These are phyloP conservation scores for Nothophytophthora sp. DNA, from an alignment of 352 stramenopile genomes.

Conservation along the genomic window DNA sequence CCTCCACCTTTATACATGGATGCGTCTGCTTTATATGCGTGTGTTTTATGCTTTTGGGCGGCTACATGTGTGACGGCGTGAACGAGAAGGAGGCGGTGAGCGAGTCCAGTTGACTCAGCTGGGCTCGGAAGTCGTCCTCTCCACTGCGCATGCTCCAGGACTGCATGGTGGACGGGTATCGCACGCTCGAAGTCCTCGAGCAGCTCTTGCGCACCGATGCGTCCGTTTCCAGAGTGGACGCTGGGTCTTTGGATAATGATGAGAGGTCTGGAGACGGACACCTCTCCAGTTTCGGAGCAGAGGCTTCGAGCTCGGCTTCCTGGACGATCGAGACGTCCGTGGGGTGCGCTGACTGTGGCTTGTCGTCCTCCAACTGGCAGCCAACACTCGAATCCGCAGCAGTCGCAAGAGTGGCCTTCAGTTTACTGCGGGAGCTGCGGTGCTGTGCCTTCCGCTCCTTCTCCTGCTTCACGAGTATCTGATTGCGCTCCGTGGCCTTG, in stretches of 20 bases:
- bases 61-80: constrained; percentile 24
- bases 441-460: constrained; percentile 19
- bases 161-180: constrained; percentile 49
- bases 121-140: constrained; percentile 25
- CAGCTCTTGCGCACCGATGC: constrained; percentile 20
- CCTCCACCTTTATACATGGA: constrained; percentile 2
- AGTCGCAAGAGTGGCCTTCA: background rate
- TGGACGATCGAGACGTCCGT: constrained; percentile 6
- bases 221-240: background rate
- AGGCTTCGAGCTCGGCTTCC: constrained; percentile 5
- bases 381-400: constrained; percentile 6
- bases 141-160: constrained; percentile 36
- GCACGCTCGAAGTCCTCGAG: constrained; percentile 18
- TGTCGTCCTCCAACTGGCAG: background rate
- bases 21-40: background rate
- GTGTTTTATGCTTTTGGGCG: constrained; percentile 1
- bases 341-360: background rate
- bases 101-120: constrained; percentile 27
- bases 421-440: constrained; percentile 1
- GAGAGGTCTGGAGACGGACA: constrained; percentile 19
- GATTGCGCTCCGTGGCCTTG: constrained; percentile 69
- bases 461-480: constrained; percentile 24
- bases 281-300: constrained; percentile 8
- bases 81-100: constrained; percentile 23
- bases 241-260: background rate